Percentiles rank a stretch among this genome's conserved stretches.
These are phyloP conservation scores for Narthecium ossifragum DNA, from an alignment of 106 monocot species.

Conservation along the genomic window DNA sequence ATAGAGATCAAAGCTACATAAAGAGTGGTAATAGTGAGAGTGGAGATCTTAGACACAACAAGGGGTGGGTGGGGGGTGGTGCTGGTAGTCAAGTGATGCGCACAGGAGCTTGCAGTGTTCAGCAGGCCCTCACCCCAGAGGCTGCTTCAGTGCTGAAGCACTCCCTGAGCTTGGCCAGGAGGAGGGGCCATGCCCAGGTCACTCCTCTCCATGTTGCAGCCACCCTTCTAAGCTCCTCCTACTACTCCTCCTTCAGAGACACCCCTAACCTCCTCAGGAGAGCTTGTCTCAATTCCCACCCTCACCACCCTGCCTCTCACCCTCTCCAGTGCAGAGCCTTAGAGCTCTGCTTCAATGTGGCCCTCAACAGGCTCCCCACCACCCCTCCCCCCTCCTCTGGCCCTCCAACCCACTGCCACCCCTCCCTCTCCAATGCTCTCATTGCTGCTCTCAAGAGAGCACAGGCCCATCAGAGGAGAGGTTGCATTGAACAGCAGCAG, in stretches of 20 bases:
- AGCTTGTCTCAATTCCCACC: slow-evolving; percentile 75
- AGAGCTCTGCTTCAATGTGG: slow-evolving; percentile 98
- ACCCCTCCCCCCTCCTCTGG: slow-evolving; percentile 42
- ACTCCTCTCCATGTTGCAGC: slow-evolving; percentile 91
- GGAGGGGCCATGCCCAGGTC: slow-evolving; percentile 89
- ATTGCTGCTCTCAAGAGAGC: slow-evolving; percentile 93
- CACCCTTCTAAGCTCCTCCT: slow-evolving; percentile 58
- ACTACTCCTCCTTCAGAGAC: slow-evolving; percentile 21
- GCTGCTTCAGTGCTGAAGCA: slow-evolving; percentile 76
- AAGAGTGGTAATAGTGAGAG: not conserved
- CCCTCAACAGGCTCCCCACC: slow-evolving; percentile 87
- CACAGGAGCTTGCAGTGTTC: slow-evolving; percentile 56
- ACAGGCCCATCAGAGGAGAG: slow-evolving; percentile 87
- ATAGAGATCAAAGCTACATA: not conserved
- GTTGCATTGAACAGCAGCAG: slow-evolving; percentile 76
- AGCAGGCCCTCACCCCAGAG: slow-evolving; percentile 93
- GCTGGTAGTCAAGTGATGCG: slow-evolving; percentile 52
- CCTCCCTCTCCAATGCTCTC: slow-evolving; percentile 88
- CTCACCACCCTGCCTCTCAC: slow-evolving; percentile 47
- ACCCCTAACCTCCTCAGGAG: slow-evolving; percentile 40
- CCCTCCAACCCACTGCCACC: slow-evolving; percentile 35
- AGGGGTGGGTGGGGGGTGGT: slow-evolving; percentile 14
- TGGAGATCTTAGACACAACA: not conserved
- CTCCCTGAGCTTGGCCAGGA: slow-evolving; percentile 58
- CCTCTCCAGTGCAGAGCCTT: slow-evolving; percentile 83